phyloP scores from a whole-genome alignment of 352 stramenopile species.

The Thalassiosira livingstoniorum region DNA sequence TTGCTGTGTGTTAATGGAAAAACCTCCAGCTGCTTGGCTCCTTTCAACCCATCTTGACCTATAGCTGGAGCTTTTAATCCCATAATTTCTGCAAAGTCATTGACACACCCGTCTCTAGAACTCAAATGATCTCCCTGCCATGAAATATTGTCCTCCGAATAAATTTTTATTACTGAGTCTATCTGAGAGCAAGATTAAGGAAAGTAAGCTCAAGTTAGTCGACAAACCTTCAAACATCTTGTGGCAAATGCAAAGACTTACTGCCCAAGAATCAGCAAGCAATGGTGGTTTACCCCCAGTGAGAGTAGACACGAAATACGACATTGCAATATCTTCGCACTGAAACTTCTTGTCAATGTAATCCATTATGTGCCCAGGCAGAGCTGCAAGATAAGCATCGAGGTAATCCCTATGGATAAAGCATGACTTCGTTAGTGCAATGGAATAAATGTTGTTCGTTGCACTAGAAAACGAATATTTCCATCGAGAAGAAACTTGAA shows the following conservation, averaged over 20 bases:
- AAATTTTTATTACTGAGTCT: conserved; percentile 75
- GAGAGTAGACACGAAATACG: conserved; percentile 74
- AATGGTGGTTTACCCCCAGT: conserved; percentile 74
- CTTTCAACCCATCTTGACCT: too few relatives aligned
- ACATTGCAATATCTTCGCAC: conserved; percentile 86
- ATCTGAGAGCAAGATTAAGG: too few relatives aligned
- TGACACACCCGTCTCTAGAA: conserved; percentile 72
- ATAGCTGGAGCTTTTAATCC: too few relatives aligned
- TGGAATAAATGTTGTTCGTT: conserved; percentile 73
- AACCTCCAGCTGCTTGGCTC: conserved; percentile 49
- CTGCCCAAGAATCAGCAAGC: conserved; percentile 80
- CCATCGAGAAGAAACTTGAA: too few relatives aligned
- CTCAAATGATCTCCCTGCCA: conserved; percentile 66
- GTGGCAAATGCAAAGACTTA: too few relatives aligned
- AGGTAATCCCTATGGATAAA: conserved; percentile 84
- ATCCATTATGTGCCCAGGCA: conserved; percentile 65
- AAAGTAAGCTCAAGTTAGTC: too few relatives aligned
- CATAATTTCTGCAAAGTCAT: conserved; percentile 73
- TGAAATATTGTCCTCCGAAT: conserved; percentile 70
- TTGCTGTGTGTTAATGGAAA: conserved; percentile 33
- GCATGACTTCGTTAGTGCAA: conserved; percentile 67
- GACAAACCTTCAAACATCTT: too few relatives aligned
- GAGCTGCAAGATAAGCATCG: conserved; percentile 68
- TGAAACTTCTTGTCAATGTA: conserved; percentile 74
- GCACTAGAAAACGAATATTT: conserved; percentile 61